Conservation (phyloP, 768 basidiomycete species). For the Termitomyces sp. region DNA sequence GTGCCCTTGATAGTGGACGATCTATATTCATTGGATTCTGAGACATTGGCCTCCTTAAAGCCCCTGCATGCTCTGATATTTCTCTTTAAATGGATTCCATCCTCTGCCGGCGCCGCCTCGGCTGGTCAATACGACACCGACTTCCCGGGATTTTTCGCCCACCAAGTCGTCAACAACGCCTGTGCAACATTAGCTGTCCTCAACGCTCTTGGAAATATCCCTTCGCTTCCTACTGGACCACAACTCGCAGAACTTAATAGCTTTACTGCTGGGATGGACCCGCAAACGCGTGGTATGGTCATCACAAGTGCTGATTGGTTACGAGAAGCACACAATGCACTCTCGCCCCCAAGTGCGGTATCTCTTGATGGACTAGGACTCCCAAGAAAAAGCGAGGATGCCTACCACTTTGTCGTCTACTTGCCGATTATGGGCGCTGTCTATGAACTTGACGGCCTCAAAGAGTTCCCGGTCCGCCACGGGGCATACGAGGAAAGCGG, state of each 20-base stretch:
- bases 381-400: constrained; percentile 65
- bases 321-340: constrained; percentile 83
- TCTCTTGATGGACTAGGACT: constrained; percentile 80
- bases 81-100: constrained; percentile 93
- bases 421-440: constrained; percentile 76
- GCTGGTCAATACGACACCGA: constrained; percentile 65
- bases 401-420: constrained; percentile 97
- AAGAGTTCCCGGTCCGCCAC: constrained; percentile 73
- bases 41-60: constrained; percentile 63
- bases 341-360: constrained; percentile 86
- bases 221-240: constrained; percentile 51
- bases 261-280: constrained; percentile 84
- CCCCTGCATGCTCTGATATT: constrained; percentile 92
- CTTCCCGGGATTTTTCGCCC: constrained; percentile 88
- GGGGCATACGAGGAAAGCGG: constrained; percentile 60
- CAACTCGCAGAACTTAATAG: constrained; percentile 68
- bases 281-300: constrained; percentile 76
- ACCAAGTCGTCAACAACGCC: constrained; percentile 93
- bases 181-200: constrained; percentile 95
- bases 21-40: constrained; percentile 77
- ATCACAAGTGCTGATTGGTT: constrained; percentile 80
- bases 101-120: constrained; percentile 29
- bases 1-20: constrained; percentile 88
- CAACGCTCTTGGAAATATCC: constrained; percentile 84
- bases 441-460: constrained; percentile 93